Conservation (phyloP, 768 basidiomycete genomes). For the Daedaleopsis sinensis region DNA sequence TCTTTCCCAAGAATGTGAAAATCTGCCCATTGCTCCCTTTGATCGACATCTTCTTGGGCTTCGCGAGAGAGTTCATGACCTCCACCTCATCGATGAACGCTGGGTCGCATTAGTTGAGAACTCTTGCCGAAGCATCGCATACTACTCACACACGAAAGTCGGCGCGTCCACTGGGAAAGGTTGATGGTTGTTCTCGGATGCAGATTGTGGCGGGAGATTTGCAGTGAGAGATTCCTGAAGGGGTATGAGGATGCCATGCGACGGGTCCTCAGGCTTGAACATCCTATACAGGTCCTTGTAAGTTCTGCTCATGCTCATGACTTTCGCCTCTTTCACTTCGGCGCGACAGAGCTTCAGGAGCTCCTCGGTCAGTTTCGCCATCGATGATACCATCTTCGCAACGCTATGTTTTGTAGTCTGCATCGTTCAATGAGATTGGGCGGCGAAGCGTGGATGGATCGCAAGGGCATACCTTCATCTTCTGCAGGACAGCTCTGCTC, state of each 20-base stretch:
- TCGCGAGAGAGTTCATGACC: slow-evolving; percentile 89
- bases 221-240: slow-evolving; percentile 92
- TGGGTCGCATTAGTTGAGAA: slow-evolving; percentile 32
- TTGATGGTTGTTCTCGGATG: slow-evolving; percentile 61
- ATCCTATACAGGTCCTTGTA: slow-evolving; percentile 51
- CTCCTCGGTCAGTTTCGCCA: slow-evolving; percentile 65
- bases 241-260: slow-evolving; percentile 80
- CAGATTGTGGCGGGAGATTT: slow-evolving; percentile 76
- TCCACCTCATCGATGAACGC: slow-evolving; percentile 84
- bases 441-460: background rate
- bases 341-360: slow-evolving; percentile 69
- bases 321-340: slow-evolving; percentile 44
- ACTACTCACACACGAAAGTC: slow-evolving; percentile 55
- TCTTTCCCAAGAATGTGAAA: slow-evolving; percentile 94
- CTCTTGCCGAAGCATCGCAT: background rate
- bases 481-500: slow-evolving; percentile 59
- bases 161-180: slow-evolving; percentile 83
- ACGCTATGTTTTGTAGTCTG: slow-evolving; percentile 47
- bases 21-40: slow-evolving; percentile 77
- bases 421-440: slow-evolving; percentile 38
- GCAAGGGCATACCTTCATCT: slow-evolving; percentile 51
- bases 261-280: slow-evolving; percentile 29
- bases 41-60: slow-evolving; percentile 89
- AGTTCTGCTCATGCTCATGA: slow-evolving; percentile 57
- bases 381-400: slow-evolving; percentile 54